Evolutionary conservation across 768 basidiomycete species (phyloP).

Genomic region (Naganishia antarctica): DNA sequence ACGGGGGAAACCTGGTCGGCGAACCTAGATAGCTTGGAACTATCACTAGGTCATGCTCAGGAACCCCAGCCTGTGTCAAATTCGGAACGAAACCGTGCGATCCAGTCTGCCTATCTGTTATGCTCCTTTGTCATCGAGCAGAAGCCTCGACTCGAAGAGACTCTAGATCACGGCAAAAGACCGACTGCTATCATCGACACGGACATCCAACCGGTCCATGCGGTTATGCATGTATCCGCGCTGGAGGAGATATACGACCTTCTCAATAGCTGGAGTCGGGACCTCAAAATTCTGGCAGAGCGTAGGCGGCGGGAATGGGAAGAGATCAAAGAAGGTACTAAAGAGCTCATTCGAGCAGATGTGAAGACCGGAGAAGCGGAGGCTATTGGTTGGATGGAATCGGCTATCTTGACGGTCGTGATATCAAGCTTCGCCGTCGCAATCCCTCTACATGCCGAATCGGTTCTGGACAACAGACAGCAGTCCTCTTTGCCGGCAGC

Average conservation of each 20-base stretch:
- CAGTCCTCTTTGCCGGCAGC: constrained; percentile 56
- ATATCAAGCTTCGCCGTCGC: constrained; percentile 73
- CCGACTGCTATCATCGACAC: constrained; percentile 19
- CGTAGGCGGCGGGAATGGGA: constrained; percentile 71
- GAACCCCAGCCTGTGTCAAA: neutral
- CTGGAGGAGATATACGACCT: constrained; percentile 79
- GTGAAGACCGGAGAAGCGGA: constrained; percentile 30
- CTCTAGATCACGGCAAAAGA: constrained; percentile 7
- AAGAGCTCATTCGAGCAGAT: constrained; percentile 67
- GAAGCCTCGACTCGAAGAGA: constrained; percentile 55
- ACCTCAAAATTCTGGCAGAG: constrained; percentile 67
- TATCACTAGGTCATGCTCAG: constrained; percentile 68
- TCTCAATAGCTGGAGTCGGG: constrained; percentile 56
- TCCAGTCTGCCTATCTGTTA: constrained; percentile 9
- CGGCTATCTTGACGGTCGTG: constrained; percentile 47
- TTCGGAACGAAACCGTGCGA: neutral
- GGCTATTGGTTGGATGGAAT: constrained; percentile 46
- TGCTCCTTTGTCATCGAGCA: constrained; percentile 15
- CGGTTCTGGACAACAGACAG: constrained; percentile 20
- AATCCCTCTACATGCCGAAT: constrained; percentile 70
- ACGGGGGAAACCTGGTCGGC: constrained; percentile 58
- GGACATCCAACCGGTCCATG: constrained; percentile 57
- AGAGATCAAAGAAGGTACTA: constrained; percentile 75
- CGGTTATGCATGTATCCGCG: constrained; percentile 89
- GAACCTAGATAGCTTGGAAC: constrained; percentile 65